phyloP scores from a whole-genome alignment of 805 yeast species.

The Metschnikowia kofuensis region DNA sequence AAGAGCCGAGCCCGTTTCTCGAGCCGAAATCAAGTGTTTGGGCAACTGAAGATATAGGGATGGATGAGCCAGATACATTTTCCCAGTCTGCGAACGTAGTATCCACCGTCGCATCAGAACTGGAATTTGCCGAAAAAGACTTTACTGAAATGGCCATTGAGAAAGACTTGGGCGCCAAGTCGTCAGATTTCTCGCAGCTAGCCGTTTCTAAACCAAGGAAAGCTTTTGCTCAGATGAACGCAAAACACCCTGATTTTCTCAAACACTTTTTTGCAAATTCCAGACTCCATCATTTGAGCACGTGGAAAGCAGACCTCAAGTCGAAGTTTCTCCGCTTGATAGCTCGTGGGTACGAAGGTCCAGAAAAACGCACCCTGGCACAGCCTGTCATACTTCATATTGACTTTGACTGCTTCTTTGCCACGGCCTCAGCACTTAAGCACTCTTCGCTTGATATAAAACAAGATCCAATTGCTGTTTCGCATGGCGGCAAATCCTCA shows the following conservation, averaged over 20 bases:
- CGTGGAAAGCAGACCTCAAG: constrained; percentile 78
- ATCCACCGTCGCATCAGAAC: too few species aligned
- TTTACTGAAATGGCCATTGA: too few species aligned
- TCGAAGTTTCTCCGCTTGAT: constrained; percentile 56
- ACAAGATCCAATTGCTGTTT: constrained; percentile 57
- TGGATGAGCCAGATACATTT: too few species aligned
- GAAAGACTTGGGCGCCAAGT: background rate
- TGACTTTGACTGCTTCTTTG: constrained; percentile 94
- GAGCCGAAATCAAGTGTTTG: background rate
- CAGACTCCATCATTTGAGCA: constrained; percentile 81
- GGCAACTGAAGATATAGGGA: background rate
- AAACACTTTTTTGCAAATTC: constrained; percentile 73
- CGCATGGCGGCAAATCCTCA: constrained; percentile 58
- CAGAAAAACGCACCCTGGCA: background rate
- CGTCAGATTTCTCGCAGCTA: constrained; percentile 8
- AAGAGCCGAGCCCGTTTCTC: background rate
- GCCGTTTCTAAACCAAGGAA: constrained; percentile 12
- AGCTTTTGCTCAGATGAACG: constrained; percentile 38
- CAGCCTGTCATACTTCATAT: constrained; percentile 59
- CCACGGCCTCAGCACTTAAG: constrained; percentile 69
- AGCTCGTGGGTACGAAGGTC: constrained; percentile 14
- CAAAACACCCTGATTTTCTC: constrained; percentile 76
- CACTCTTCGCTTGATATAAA: constrained; percentile 52
- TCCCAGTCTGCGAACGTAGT: background rate
- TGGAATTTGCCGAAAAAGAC: too few species aligned